Evolutionary conservation across 73 alveolate species (phyloP).

Genomic region (Paramecium sexaurelia): DNA sequence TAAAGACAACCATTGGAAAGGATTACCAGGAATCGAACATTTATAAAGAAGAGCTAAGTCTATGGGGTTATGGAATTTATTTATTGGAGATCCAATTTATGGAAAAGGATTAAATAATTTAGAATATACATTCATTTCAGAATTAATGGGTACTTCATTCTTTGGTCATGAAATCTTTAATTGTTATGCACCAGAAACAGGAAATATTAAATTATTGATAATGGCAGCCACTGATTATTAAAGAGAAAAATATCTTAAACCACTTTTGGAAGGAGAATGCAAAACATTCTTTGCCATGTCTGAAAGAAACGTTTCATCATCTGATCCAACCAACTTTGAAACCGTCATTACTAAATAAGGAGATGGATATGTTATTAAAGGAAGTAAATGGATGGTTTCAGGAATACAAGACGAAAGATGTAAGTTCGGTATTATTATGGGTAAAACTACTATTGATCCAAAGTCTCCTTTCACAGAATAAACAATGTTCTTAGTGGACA

Average conservation of each 20-base stretch:
- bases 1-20: not conserved
- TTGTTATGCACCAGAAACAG: conserved; percentile 13
- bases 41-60: not conserved
- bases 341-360: not conserved
- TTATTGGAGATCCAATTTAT: not conserved
- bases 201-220: not conserved
- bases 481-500: not conserved
- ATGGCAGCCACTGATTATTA: not conserved
- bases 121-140: conserved; percentile 1
- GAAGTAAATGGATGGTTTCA: not conserved
- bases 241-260: not conserved
- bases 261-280: not conserved
- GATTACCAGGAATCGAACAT: not conserved
- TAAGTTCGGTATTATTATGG: not conserved
- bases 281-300: conserved; percentile 19
- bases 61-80: not conserved
- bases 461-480: not conserved
- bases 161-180: not conserved
- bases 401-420: not conserved
- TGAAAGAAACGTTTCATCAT: not conserved
- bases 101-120: conserved; percentile 11
- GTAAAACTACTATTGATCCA: not conserved
- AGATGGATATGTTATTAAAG: conserved; percentile 11
- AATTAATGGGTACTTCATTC: not conserved
- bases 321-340: conserved; percentile 12